Base-by-base conservation (phyloP, 345 rosid species). In the Euclidium syriacum region DNA sequence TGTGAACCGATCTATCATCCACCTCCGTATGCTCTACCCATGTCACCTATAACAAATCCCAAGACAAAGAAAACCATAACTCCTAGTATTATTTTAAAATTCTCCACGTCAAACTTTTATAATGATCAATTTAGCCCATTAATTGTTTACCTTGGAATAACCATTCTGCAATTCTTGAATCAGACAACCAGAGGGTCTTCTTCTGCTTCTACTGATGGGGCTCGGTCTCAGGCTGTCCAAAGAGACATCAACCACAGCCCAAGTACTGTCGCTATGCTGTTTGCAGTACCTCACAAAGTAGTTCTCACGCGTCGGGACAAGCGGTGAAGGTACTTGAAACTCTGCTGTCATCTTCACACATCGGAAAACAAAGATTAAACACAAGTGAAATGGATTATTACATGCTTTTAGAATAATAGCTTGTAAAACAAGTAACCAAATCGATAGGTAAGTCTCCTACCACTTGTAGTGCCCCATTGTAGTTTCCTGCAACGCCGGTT, bases 381-480 rank as follows among this genome's bases (percentile, higher is more conserved):
- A 61, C 25, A 65, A 0, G 0, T 39, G 12, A 24, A 40, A 10
- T 25, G 5, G 22, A 41, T 59, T 3, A 32, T 14, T 12, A 52
- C 16, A 61, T 43, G 49, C 7, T 36, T n/a, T 44, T 29, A 1
- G 10, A 11, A 23, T 14, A 54, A 17, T 47, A 48, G 1, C 70
- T 48, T 70, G 64, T 39, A 10, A 39, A 53, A 18, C 52, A 70
- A 70, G 74, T 64, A 71, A 64, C 6, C 4, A 7, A 32, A n/a
- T 9, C 0, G 4, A 4, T 20, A 17, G 49, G 39, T 10, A 10
- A 6, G 56, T 14, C 20, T 8, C 30, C 9, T 86, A 92, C 98
- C 96, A 92, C 95, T 92, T 92, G 98, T 30, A 92, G 64, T 48
- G 98, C 98, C 23, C 98, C 98, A 62, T 92, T 89, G 71, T 81